Evolutionary conservation across 2,329 filamentous ascomycete species (phyloP).

Genomic region (Thermothelomyces thermophilus): DNA sequence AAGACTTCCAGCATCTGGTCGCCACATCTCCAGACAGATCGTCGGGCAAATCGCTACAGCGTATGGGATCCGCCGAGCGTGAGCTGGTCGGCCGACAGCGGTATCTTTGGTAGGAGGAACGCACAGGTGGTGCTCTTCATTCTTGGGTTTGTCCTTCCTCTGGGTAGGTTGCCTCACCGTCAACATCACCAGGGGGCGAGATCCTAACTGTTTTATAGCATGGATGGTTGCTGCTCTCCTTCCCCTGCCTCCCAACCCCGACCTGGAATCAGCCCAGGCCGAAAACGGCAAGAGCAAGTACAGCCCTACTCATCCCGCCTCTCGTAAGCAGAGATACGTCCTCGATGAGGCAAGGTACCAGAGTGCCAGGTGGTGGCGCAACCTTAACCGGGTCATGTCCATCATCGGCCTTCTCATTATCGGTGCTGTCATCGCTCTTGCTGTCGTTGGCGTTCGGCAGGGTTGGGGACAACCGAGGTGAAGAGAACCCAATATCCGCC

Average conservation of each 20-base stretch:
- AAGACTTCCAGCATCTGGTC: slow-evolving; percentile 62
- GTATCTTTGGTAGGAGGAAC: slow-evolving; percentile 60
- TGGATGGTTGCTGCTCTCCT: slow-evolving; percentile 77
- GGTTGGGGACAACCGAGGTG: slow-evolving; percentile 34
- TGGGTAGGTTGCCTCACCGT: slow-evolving; percentile 44
- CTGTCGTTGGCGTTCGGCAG: slow-evolving; percentile 46
- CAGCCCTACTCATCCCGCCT: slow-evolving; percentile 32
- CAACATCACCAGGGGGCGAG: background rate
- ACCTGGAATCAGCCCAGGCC: slow-evolving; percentile 44
- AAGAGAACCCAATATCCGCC: background rate
- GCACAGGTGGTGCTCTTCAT: slow-evolving; percentile 69
- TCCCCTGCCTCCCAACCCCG: slow-evolving; percentile 57
- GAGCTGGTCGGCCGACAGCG: slow-evolving; percentile 55
- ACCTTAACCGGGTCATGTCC: slow-evolving; percentile 53
- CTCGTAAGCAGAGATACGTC: slow-evolving; percentile 30
- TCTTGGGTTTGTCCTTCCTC: slow-evolving; percentile 69
- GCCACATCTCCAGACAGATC: slow-evolving; percentile 62
- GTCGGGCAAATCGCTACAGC: slow-evolving; percentile 50
- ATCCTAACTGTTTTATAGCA: slow-evolving; percentile 37
- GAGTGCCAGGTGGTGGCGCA: slow-evolving; percentile 54
- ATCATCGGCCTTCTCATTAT: slow-evolving; percentile 49
- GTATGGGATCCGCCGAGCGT: slow-evolving; percentile 70
- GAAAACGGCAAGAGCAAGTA: slow-evolving; percentile 36
- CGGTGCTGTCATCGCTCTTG: slow-evolving; percentile 45
- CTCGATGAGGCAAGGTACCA: slow-evolving; percentile 42